Conservation (phyloP, 768 basidiomycete genomes). For the Cystofilobasidium macerans region DNA sequence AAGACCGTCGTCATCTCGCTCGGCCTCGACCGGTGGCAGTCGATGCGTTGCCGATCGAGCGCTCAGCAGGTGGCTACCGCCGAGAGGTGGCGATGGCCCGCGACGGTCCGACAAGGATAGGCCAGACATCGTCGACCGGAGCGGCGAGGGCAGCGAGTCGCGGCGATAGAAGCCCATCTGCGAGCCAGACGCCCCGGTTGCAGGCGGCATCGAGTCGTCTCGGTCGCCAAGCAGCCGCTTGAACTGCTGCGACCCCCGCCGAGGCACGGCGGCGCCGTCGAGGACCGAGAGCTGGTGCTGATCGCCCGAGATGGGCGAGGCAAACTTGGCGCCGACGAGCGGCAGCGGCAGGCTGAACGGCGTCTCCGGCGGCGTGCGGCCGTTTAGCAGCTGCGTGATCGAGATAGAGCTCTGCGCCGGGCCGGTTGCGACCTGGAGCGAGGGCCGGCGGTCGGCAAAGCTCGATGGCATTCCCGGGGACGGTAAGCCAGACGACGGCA, state of each 20-base stretch:
- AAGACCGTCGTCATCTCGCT: neutral
- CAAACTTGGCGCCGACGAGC: neutral
- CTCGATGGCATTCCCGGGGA: neutral
- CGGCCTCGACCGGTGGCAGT: neutral
- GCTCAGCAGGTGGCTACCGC: neutral
- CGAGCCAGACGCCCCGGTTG: neutral
- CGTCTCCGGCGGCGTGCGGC: neutral
- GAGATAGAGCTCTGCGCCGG: neutral
- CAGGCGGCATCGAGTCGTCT: neutral
- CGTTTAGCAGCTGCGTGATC: neutral
- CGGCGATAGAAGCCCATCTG: neutral
- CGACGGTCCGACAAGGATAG: neutral
- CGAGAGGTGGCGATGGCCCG: neutral
- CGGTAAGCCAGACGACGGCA: neutral
- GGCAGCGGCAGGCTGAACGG: slow-evolving; percentile 3
- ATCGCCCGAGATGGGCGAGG: neutral
- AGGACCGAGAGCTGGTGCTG: slow-evolving; percentile 2
- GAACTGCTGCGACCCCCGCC: neutral
- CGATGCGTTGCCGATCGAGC: neutral
- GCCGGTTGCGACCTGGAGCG: neutral
- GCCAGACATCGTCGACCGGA: neutral
- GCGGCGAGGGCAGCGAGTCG: neutral
- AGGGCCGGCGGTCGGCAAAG: neutral
- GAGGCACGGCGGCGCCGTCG: neutral
- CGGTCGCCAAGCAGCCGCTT: slow-evolving; percentile 2